These are phyloP conservation scores for Dactylorhiza incarnata DNA, from an alignment of 106 monocot species.

Conservation along the genomic window DNA sequence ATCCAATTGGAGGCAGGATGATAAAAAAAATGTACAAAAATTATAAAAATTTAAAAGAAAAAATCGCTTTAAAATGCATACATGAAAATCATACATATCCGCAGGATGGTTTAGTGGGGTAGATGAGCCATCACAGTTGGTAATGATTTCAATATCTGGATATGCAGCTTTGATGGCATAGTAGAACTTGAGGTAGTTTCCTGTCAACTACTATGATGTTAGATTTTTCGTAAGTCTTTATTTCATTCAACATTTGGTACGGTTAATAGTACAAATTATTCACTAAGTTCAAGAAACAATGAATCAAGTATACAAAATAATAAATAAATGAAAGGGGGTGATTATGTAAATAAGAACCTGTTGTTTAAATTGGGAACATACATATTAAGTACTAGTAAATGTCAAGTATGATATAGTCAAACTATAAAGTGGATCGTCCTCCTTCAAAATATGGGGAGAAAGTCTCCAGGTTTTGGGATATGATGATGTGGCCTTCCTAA, in stretches of 20 bases:
- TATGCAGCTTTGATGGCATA: conserved; percentile 72
- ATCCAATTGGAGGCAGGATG: background rate
- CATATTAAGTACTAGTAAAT: background rate
- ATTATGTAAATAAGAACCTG: background rate
- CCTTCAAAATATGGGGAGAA: background rate
- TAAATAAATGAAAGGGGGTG: background rate
- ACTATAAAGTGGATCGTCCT: background rate
- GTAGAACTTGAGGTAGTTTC: conserved; percentile 83
- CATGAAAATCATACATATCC: conserved; percentile 94
- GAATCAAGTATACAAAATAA: background rate
- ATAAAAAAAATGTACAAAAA: background rate
- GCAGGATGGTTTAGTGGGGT: conserved; percentile 69
- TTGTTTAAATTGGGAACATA: background rate
- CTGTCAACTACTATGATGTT: conserved; percentile 29
- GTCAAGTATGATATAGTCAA: background rate
- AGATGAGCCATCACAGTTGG: conserved; percentile 87
- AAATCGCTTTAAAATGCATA: conserved; percentile 25
- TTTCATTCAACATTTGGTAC: background rate
- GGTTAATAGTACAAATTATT: background rate
- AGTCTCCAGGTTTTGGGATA: background rate
- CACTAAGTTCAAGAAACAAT: background rate
- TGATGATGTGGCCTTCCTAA: background rate
- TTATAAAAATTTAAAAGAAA: background rate
- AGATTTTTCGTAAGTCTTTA: background rate
- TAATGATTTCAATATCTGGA: conserved; percentile 74